These are phyloP conservation scores for Pittosporum tobira DNA, from an alignment of 129 eudicot genomes.

Conservation along the genomic window DNA sequence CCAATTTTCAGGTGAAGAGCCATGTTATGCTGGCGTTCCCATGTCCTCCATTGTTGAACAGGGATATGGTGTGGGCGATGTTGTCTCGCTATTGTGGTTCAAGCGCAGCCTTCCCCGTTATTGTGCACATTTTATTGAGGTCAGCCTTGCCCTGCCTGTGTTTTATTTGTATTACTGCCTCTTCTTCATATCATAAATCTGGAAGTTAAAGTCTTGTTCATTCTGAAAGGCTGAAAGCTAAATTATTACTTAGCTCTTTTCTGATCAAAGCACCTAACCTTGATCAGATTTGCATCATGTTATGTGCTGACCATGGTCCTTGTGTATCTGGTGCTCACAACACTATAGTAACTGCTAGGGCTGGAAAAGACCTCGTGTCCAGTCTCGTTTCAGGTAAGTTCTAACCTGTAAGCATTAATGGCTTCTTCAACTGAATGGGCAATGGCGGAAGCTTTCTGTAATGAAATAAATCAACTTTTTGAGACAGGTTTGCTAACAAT, in stretches of 20 bases:
- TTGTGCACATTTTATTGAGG: conserved; percentile 93
- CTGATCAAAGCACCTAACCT: neutral
- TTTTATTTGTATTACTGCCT: neutral
- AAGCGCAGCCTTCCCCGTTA: conserved; percentile 95
- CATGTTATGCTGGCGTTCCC: conserved; percentile 92
- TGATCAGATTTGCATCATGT: conserved; percentile 83
- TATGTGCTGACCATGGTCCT: conserved; percentile 98
- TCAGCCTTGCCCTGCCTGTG: conserved; percentile 17
- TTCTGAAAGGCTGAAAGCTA: neutral
- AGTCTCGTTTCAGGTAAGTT: conserved; percentile 80
- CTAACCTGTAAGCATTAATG: neutral
- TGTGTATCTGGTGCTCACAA: conserved; percentile 99
- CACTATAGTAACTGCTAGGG: conserved; percentile 93
- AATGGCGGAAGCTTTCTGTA: neutral
- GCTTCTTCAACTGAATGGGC: neutral
- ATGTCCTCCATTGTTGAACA: conserved; percentile 91
- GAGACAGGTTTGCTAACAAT: conserved; percentile 85
- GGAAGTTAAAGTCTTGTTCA: neutral
- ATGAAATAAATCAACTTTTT: neutral
- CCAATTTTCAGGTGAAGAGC: conserved; percentile 76
- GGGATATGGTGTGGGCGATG: conserved; percentile 91
- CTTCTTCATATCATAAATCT: neutral
- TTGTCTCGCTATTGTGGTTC: conserved; percentile 89
- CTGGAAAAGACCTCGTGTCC: conserved; percentile 93
- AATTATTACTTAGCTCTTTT: neutral